Percentiles rank a stretch among this genome's conserved stretches.
phyloP scores from a whole-genome alignment of 176 grass and related monocot genomes.

The Cenchrus purpureus region DNA sequence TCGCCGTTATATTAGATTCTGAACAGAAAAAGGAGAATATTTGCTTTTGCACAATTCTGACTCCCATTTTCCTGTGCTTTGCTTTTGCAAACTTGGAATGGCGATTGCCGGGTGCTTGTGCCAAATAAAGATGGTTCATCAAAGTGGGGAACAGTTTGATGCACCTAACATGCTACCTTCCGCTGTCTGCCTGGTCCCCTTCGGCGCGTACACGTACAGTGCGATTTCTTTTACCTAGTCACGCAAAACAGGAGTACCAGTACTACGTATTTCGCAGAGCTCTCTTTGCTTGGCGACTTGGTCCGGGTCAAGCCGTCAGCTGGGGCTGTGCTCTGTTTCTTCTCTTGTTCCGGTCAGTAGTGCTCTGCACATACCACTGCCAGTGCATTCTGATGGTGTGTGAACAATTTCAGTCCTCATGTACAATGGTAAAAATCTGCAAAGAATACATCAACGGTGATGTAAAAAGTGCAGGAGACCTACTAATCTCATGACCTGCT shows the following conservation, averaged over 20 bases:
- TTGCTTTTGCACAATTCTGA: not conserved
- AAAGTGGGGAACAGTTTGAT: conserved; percentile 33
- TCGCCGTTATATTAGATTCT: not conserved
- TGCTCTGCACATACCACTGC: not conserved
- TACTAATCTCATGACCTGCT: not conserved
- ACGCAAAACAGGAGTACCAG: not conserved
- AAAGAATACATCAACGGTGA: not conserved
- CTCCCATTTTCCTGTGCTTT: too few relatives aligned
- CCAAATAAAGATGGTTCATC: conserved; percentile 27
- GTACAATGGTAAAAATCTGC: not conserved
- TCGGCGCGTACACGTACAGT: not conserved
- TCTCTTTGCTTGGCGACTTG: conserved; percentile 14
- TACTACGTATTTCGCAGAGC: not conserved
- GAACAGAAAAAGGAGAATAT: not conserved
- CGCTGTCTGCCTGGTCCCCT: conserved; percentile 5
- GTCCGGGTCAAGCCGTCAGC: conserved; percentile 32
- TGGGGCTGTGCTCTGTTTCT: not conserved
- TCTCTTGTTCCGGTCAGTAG: not conserved
- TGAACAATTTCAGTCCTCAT: not conserved
- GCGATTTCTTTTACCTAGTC: conserved; percentile 38
- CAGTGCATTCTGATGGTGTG: not conserved
- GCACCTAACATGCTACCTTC: conserved; percentile 30
- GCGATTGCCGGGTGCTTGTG: not conserved
- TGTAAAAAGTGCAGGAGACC: not conserved
- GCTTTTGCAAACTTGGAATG: not conserved